Conservation (phyloP, 805 yeast genomes). For the Wickerhamiella azymoides region DNA sequence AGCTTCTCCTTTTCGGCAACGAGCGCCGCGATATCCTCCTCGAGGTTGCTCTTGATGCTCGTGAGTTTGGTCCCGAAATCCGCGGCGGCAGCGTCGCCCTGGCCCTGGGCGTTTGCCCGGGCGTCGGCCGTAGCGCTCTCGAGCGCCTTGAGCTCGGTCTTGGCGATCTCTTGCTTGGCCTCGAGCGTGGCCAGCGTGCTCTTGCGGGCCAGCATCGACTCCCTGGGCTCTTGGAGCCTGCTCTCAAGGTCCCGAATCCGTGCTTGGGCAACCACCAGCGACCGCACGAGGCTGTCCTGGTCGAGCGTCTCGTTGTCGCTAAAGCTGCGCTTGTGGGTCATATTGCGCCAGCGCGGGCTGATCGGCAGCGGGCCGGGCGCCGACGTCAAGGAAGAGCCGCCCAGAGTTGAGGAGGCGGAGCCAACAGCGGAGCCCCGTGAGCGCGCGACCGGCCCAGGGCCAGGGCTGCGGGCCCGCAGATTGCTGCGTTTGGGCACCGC, state of each 20-base stretch:
- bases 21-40: constrained; percentile 31
- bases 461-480: not conserved
- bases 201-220: constrained; percentile 20
- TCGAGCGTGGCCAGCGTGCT: constrained; percentile 27
- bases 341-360: not conserved
- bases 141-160: constrained; percentile 32
- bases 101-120: no score
- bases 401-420: no score
- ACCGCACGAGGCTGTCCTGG: constrained; percentile 12
- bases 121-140: constrained; percentile 26
- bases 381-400: no score
- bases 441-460: not conserved
- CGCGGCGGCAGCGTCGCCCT: constrained; percentile 17
- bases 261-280: constrained; percentile 19
- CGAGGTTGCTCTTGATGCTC: constrained; percentile 34
- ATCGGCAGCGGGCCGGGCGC: constrained; percentile 8
- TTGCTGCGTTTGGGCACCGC: constrained; percentile 4
- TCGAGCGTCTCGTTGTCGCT: constrained; percentile 13
- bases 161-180: constrained; percentile 21
- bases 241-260: constrained; percentile 21
- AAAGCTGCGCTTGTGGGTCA: constrained; percentile 16
- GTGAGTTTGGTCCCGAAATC: constrained; percentile 34
- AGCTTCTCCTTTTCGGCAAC: constrained; percentile 20
- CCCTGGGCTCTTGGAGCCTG: constrained; percentile 6
- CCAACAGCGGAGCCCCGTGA: not conserved